Conservation (phyloP, 1,139 yeast genomes). For the Sugiyamaella grinbergsii region DNA sequence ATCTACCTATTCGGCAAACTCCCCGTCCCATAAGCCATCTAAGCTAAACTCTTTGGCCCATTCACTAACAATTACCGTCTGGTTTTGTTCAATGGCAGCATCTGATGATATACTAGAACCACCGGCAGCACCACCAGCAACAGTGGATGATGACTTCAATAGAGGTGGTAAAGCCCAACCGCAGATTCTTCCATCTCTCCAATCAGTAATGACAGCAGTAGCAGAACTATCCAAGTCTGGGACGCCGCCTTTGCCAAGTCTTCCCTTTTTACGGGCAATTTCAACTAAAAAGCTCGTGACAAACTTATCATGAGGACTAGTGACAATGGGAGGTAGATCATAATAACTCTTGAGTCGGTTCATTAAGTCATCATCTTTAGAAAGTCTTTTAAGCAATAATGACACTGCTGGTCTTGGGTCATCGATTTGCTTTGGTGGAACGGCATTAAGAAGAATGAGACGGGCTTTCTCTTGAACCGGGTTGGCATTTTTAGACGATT, state of each 20-base stretch:
- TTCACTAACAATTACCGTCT: constrained; percentile 77
- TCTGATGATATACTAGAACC: constrained; percentile 41
- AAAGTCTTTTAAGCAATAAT: constrained; percentile 70
- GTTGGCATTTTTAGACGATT: constrained; percentile 50
- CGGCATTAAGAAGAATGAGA: constrained; percentile 80
- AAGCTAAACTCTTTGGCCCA: constrained; percentile 96
- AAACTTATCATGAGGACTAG: constrained; percentile 42
- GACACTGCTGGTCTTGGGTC: constrained; percentile 87
- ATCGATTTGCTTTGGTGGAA: constrained; percentile 81
- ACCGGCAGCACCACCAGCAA: constrained; percentile 33
- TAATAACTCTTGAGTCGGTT: constrained; percentile 73
- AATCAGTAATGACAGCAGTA: constrained; percentile 78
- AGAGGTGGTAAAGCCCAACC: constrained; percentile 86
- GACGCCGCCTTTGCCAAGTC: constrained; percentile 89
- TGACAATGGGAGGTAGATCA: constrained; percentile 79
- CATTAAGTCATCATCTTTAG: constrained; percentile 62
- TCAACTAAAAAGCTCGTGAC: constrained; percentile 83
- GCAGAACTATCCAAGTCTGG: constrained; percentile 91
- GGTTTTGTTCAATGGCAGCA: constrained; percentile 49
- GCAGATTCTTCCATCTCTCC: constrained; percentile 94
- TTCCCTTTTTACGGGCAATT: constrained; percentile 88
- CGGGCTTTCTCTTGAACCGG: constrained; percentile 80
- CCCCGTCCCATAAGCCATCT: constrained; percentile 60
- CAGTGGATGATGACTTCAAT: constrained; percentile 39
- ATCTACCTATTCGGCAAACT: constrained; percentile 23